Percentiles rank a stretch among this genome's conserved stretches.
phyloP scores from a whole-genome alignment of 2,329 filamentous ascomycete species.

The Fusarium sp. region DNA sequence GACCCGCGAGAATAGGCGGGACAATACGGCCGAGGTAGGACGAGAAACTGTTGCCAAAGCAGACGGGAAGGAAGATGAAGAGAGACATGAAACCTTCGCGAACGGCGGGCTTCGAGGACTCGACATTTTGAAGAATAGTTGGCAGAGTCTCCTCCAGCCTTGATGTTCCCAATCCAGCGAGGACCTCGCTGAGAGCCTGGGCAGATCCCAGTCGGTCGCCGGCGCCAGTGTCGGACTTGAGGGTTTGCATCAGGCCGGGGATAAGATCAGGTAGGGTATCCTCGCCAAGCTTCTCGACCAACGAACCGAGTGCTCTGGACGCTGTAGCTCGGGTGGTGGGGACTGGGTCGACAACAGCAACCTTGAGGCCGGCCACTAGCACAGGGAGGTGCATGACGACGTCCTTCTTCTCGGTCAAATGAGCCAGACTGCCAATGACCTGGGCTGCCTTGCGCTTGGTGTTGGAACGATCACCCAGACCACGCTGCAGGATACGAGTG shows the following conservation, averaged over 20 bases:
- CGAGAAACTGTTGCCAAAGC: conserved; percentile 98
- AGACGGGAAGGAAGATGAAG: conserved; percentile 98
- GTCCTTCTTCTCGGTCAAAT: conserved; percentile 96
- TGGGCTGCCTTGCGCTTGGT: conserved; percentile 97
- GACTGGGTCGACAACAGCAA: conserved; percentile 93
- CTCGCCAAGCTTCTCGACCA: conserved; percentile 98
- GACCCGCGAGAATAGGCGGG: conserved; percentile 90
- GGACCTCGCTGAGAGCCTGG: conserved; percentile 94
- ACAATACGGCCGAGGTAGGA: conserved; percentile 96
- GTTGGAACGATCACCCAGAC: conserved; percentile 87
- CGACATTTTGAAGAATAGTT: conserved; percentile 95
- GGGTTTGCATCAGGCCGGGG: conserved; percentile 94
- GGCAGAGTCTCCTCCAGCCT: conserved; percentile 95
- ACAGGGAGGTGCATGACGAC: conserved; percentile 91
- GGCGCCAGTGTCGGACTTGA: conserved; percentile 96
- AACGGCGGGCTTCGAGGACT: conserved; percentile 88
- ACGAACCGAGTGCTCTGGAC: conserved; percentile 92
- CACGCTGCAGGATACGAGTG: conserved; percentile 94
- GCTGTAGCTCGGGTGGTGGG: conserved; percentile 96
- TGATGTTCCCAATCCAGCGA: conserved; percentile 91
- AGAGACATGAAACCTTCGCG: conserved; percentile 99
- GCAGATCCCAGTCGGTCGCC: conserved; percentile 96
- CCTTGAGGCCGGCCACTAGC: conserved; percentile 87
- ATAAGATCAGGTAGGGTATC: conserved; percentile 97
- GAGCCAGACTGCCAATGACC: conserved; percentile 96